Evolutionary conservation across 1,139 yeast species (phyloP).

Genomic region (Yamadazyma oceani): DNA sequence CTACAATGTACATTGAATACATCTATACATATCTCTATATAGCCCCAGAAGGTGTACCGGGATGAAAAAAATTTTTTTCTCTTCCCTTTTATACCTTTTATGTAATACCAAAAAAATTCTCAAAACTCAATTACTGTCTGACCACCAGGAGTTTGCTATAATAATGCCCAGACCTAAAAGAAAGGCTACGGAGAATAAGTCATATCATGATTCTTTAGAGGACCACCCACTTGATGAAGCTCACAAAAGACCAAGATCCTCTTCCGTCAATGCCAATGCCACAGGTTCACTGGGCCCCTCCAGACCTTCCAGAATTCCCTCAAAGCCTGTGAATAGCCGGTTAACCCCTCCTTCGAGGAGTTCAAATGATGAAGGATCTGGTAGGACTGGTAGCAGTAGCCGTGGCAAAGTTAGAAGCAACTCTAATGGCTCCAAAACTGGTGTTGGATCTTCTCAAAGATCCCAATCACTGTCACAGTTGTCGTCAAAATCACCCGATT

Average conservation of each 20-base stretch:
- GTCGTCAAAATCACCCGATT: too few species aligned
- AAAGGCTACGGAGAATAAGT: slow-evolving; percentile 45
- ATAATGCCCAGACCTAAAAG: slow-evolving; percentile 41
- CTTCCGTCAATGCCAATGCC: neutral
- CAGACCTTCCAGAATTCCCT: slow-evolving; percentile 1
- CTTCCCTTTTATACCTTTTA: neutral
- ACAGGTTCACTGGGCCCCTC: neutral
- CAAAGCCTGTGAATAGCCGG: slow-evolving; percentile 1
- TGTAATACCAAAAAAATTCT: slow-evolving; percentile 1
- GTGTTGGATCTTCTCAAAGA: too few species aligned
- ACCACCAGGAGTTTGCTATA: slow-evolving; percentile 4
- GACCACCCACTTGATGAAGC: slow-evolving; percentile 32
- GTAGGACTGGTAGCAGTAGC: too few species aligned
- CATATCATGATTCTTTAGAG: slow-evolving; percentile 41
- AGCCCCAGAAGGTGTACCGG: too few species aligned
- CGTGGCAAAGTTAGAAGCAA: too few species aligned
- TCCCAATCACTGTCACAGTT: too few species aligned
- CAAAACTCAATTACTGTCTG: neutral
- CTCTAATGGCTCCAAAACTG: too few species aligned
- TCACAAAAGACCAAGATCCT: slow-evolving; percentile 1
- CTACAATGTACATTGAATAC: too few species aligned
- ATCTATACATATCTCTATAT: too few species aligned
- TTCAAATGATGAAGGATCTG: too few species aligned
- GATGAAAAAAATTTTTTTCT: too few species aligned
- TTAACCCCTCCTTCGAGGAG: too few species aligned